These are phyloP conservation scores for Parietaria judaica DNA, from an alignment of 306 rosid species.

Conservation along the genomic window DNA sequence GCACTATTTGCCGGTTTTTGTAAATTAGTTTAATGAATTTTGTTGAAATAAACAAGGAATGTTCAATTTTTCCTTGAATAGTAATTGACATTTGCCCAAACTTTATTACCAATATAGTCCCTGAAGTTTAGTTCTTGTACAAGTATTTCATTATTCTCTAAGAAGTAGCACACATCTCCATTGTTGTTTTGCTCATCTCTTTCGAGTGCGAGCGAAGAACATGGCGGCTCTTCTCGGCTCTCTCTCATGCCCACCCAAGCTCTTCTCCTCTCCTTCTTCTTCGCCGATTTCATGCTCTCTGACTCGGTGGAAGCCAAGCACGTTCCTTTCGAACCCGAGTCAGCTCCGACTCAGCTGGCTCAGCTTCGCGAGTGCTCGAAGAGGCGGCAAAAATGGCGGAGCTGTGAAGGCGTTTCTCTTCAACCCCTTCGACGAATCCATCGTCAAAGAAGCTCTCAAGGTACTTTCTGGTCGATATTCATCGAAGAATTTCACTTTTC, in stretches of 20 bases:
- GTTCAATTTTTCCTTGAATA: background rate
- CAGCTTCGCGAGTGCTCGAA: conserved; percentile 13
- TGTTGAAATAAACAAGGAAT: background rate
- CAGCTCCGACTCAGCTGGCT: conserved; percentile 11
- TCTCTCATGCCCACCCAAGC: conserved; percentile 13
- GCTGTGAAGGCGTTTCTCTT: conserved; percentile 42
- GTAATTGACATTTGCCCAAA: background rate
- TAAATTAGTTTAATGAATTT: background rate
- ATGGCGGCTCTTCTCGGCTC: conserved; percentile 13
- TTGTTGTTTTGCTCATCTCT: background rate
- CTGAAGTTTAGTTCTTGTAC: no score
- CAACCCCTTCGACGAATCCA: conserved; percentile 63
- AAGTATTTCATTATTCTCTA: no score
- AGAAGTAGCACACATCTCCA: no score
- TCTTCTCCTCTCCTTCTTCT: conserved; percentile 1
- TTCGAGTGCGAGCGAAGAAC: background rate
- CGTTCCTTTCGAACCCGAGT: conserved; percentile 12
- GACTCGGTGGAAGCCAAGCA: conserved; percentile 8
- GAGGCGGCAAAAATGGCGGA: conserved; percentile 1
- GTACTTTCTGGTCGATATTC: conserved; percentile 16
- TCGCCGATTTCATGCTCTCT: background rate
- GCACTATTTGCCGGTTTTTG: no score
- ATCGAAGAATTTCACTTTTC: no score
- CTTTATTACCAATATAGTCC: no score
- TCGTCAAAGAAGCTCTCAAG: conserved; percentile 67